Percentiles rank a stretch among this genome's conserved stretches.
These are phyloP conservation scores for Hanseniaspora guilliermondii DNA, from an alignment of 805 yeast genomes.

Conservation along the genomic window DNA sequence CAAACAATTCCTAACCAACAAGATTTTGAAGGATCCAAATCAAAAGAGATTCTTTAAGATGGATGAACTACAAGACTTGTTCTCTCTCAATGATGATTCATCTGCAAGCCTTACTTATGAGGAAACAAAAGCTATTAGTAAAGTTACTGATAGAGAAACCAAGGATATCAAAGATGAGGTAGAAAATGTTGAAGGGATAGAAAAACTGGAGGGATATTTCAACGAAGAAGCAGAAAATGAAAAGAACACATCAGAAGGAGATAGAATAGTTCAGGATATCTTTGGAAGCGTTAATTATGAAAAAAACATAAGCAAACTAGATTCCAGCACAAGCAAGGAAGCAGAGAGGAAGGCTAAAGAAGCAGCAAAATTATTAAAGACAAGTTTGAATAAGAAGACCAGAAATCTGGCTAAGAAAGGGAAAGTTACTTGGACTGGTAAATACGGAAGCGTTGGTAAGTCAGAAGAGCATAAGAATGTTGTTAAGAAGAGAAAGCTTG, in stretches of 20 bases:
- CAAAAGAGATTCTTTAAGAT: slow-evolving; percentile 85
- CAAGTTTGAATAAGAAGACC: slow-evolving; percentile 33
- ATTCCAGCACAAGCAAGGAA: slow-evolving; percentile 36
- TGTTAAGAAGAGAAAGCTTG: not conserved
- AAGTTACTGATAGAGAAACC: slow-evolving; percentile 48
- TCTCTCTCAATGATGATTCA: slow-evolving; percentile 60
- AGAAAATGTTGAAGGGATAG: slow-evolving; percentile 56
- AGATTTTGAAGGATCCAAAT: slow-evolving; percentile 87
- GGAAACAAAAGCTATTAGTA: slow-evolving; percentile 26
- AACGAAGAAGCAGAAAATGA: slow-evolving; percentile 37
- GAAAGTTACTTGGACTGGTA: slow-evolving; percentile 94
- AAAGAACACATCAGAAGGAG: slow-evolving; percentile 37
- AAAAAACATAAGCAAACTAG: slow-evolving; percentile 38
- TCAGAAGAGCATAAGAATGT: slow-evolving; percentile 22
- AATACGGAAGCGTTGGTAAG: slow-evolving; percentile 71
- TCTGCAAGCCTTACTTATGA: slow-evolving; percentile 28
- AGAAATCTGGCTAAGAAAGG: slow-evolving; percentile 43
- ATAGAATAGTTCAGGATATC: slow-evolving; percentile 59
- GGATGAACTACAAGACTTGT: slow-evolving; percentile 82
- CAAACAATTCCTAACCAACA: slow-evolving; percentile 86
- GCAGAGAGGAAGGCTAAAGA: slow-evolving; percentile 46
- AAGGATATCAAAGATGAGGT: slow-evolving; percentile 45
- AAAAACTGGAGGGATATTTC: slow-evolving; percentile 53
- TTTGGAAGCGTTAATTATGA: slow-evolving; percentile 72
- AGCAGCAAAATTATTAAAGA: slow-evolving; percentile 44